phyloP scores from a whole-genome alignment of 2,329 filamentous ascomycete species.

The Knufia petricola region DNA sequence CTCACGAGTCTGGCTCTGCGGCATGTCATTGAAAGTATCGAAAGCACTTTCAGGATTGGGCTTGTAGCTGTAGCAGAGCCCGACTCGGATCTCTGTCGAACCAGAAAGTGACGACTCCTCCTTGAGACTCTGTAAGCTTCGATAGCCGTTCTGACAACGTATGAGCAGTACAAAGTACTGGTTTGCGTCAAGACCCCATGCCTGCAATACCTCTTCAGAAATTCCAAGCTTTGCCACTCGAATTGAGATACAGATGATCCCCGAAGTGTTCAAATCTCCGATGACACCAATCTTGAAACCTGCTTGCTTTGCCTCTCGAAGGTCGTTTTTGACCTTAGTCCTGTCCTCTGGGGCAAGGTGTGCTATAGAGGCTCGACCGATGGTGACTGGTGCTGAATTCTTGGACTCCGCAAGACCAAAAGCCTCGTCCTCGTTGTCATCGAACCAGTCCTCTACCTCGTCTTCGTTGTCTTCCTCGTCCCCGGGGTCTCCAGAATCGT shows the following conservation, averaged over 20 bases:
- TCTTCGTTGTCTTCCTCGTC: conserved; percentile 27
- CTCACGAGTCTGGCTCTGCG: conserved; percentile 3
- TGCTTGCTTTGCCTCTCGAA: conserved; percentile 50
- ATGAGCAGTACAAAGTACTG: conserved; percentile 70
- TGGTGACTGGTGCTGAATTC: conserved; percentile 6
- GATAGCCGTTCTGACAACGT: conserved; percentile 54
- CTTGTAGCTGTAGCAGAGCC: conserved; percentile 63
- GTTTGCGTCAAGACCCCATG: conserved; percentile 59
- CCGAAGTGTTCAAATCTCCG: conserved; percentile 37
- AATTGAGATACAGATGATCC: conserved; percentile 57
- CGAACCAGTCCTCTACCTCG: conserved; percentile 26
- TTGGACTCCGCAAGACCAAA: conserved; percentile 14
- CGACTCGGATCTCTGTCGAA: conserved; percentile 51
- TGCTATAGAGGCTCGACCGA: background rate
- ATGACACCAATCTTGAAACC: conserved; percentile 63
- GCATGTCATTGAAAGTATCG: conserved; percentile 39
- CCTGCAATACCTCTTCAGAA: conserved; percentile 62
- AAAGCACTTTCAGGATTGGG: conserved; percentile 50
- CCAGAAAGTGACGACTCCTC: conserved; percentile 33
- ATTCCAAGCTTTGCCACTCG: conserved; percentile 61
- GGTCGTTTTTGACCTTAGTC: conserved; percentile 47
- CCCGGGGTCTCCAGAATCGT: conserved; percentile 22
- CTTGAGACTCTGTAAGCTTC: conserved; percentile 43
- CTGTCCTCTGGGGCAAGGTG: conserved; percentile 12
- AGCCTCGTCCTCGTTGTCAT: conserved; percentile 27